Evolutionary conservation across 176 grass and related monocot species (phyloP).

Genomic region (Elymus sibiricus): DNA sequence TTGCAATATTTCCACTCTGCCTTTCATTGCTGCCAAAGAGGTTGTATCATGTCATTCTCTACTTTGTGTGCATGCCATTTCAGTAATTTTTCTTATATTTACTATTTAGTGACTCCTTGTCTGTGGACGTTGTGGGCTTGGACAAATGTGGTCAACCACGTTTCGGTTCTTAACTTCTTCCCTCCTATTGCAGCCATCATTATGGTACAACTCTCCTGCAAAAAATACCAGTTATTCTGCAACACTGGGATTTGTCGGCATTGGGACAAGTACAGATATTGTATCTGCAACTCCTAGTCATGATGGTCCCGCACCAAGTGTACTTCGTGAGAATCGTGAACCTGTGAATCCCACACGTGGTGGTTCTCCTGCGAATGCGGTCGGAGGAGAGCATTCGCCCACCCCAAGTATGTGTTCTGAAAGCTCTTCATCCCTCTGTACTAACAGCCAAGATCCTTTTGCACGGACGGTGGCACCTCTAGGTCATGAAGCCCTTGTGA

Average conservation of each 20-base stretch:
- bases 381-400: neutral
- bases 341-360: neutral
- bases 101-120: neutral
- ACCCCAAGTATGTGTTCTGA: conserved; percentile 10
- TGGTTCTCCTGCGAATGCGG: neutral
- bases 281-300: neutral
- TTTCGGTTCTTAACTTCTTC: neutral
- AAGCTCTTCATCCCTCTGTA: neutral
- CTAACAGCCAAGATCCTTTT: neutral
- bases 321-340: neutral
- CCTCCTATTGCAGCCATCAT: conserved; percentile 7
- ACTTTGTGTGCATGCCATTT: neutral
- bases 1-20: neutral
- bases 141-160: neutral
- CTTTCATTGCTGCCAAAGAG: neutral
- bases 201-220: conserved; percentile 26
- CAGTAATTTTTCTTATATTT: neutral
- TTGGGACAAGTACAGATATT: neutral
- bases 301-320: conserved; percentile 1
- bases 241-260: neutral
- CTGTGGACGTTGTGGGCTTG: neutral
- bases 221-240: neutral
- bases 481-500: neutral
- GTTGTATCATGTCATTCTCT: neutral
- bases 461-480: neutral